These are phyloP conservation scores for Mallotus japonicus DNA, from an alignment of 441 rosid species.

Conservation along the genomic window DNA sequence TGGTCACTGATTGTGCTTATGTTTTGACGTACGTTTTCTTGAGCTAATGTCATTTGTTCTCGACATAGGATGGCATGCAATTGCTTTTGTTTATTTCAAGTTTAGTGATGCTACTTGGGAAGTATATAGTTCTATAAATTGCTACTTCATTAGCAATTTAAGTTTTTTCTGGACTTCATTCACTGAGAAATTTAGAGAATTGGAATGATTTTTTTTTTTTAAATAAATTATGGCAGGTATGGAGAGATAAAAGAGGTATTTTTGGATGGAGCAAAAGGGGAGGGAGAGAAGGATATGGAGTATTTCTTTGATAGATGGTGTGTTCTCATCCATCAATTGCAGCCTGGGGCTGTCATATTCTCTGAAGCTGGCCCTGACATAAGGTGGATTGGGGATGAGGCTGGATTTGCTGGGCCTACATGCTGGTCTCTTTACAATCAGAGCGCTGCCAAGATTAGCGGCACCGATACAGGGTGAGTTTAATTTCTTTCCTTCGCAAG, in stretches of 20 bases:
- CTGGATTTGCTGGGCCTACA: constrained; percentile 60
- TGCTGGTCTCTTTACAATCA: constrained; percentile 90
- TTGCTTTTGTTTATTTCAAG: not conserved
- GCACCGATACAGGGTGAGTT: constrained; percentile 57
- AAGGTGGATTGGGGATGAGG: constrained; percentile 85
- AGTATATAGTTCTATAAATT: not conserved
- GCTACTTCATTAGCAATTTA: not conserved
- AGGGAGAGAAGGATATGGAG: constrained; percentile 73
- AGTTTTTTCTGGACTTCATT: not conserved
- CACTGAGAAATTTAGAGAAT: constrained; percentile 2
- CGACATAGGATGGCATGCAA: not conserved
- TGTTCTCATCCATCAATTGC: constrained; percentile 72
- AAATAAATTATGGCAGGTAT: constrained; percentile 43
- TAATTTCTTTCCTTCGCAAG: not conserved
- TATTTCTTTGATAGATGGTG: constrained; percentile 79
- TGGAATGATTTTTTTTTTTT: not conserved
- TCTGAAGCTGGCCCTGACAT: constrained; percentile 89
- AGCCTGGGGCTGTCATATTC: constrained; percentile 73
- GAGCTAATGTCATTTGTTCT: not conserved
- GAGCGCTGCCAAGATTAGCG: constrained; percentile 57
- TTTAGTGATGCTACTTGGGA: not conserved
- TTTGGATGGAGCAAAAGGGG: constrained; percentile 86
- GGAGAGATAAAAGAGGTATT: constrained; percentile 79
- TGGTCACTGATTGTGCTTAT: not conserved
- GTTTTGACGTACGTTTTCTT: not conserved